phyloP scores from a whole-genome alignment of 257 asterid species.

The Ilex asprella region DNA sequence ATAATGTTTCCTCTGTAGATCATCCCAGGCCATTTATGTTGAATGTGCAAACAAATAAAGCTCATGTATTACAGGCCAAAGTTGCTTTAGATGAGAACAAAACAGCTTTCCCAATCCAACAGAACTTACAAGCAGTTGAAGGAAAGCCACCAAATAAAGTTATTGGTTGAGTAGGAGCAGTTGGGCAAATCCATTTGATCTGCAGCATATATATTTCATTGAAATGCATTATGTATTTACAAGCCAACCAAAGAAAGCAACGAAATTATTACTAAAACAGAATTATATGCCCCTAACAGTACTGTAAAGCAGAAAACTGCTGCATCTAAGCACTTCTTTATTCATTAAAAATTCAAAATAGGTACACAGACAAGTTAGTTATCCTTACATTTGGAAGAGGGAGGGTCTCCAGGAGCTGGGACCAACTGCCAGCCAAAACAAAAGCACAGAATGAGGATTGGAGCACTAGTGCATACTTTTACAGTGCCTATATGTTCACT shows the following conservation, averaged over 20 bases:
- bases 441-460: constrained; percentile 20
- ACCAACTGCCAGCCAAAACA: constrained; percentile 65
- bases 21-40: neutral
- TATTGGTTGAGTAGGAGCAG: constrained; percentile 73
- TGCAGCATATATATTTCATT: constrained; percentile 25
- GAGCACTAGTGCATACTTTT: neutral
- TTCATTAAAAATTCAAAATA: neutral
- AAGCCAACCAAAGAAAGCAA: neutral
- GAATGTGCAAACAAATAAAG: neutral
- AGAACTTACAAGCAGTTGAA: constrained; percentile 75
- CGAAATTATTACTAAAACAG: neutral
- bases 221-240: neutral
- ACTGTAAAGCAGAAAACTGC: neutral
- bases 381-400: constrained; percentile 84
- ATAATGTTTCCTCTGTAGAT: neutral
- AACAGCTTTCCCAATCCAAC: neutral
- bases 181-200: constrained; percentile 95
- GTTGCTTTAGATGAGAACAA: neutral
- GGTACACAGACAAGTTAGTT: neutral
- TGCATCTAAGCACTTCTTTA: constrained; percentile 5
- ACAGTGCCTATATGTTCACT: neutral
- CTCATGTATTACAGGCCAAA: neutral
- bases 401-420: constrained; percentile 75
- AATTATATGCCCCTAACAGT: neutral
- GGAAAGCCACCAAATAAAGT: constrained; percentile 87